These are phyloP conservation scores for Stropharia rugosoannulata DNA, from an alignment of 768 basidiomycete genomes.

Conservation along the genomic window DNA sequence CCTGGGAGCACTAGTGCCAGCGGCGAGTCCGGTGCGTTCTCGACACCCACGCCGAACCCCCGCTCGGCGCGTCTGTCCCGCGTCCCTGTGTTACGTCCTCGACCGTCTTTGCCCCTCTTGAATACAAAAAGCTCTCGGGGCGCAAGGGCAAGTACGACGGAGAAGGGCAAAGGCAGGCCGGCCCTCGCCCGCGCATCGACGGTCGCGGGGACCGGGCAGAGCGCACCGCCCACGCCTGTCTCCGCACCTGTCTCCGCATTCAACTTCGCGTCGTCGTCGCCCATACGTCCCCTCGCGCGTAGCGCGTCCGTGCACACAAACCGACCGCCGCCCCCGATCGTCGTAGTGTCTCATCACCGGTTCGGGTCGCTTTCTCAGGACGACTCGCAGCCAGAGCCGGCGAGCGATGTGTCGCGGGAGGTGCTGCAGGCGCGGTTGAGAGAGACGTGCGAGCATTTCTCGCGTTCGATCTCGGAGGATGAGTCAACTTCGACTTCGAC, in stretches of 20 bases:
- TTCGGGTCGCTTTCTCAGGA: constrained; percentile 7
- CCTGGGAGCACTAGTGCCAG: constrained; percentile 1
- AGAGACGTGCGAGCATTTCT: constrained; percentile 12
- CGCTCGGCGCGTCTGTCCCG: background rate
- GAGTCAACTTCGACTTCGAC: constrained; percentile 5
- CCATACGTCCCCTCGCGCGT: background rate
- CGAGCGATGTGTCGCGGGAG: background rate
- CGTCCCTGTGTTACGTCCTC: background rate
- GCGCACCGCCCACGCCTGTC: no score
- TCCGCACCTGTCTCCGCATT: no score
- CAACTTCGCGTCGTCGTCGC: background rate
- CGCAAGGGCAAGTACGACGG: no score
- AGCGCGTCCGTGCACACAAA: background rate
- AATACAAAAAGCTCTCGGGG: background rate
- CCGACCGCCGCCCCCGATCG: constrained; percentile 8
- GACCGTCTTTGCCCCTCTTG: background rate
- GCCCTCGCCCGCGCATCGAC: no score
- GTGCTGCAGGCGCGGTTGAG: constrained; percentile 9
- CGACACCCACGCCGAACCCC: constrained; percentile 1
- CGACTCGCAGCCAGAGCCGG: background rate
- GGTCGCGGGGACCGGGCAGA: no score
- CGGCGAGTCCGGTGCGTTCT: background rate
- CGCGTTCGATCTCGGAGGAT: constrained; percentile 6
- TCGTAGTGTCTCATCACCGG: constrained; percentile 13
- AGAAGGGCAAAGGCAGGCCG: no score